Evolutionary conservation across 2,329 filamentous ascomycete species (phyloP), one percentile per base, ranked within the genome.

Genomic region (Pyrenochaeta sp.): DNA sequence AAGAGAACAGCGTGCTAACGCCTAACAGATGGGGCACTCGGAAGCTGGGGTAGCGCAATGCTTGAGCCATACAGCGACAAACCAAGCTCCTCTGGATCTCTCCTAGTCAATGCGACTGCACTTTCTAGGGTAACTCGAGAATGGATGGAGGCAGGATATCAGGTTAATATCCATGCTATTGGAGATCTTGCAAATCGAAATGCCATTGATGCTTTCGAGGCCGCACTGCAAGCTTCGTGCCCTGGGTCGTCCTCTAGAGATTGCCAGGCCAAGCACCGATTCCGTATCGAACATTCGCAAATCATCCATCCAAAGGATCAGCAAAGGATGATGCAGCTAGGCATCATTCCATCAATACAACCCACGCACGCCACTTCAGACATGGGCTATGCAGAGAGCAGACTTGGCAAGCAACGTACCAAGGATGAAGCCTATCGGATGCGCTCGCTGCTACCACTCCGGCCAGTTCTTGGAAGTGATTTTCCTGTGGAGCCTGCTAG

Each of bases 121-220:
- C 73, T 89, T 38, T 77, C 76, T 1, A 63, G 72, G 5, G 71
- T 87, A 7, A 75, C 84, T 3, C 71, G 69, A 8, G 67, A 79
- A 19, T 89, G 86, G 86, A 79, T 84, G 11, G 68, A 69, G 2
- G 76, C 75, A 23, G 83, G 82, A 9, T 88, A 79, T 57, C 86
- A 89, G 61, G 84, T 89, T 42, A 87, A 86, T 60, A 86, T 89
- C 47, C 86, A 89, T 65, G 86, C 85, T 34, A 89, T 89, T 44
- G 86, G 86, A 7, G 86, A 89, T 65, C 74, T 82, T 4, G 86
- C 86, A 11, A 88, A 87, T 61, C 79, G 85, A 18, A 74, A 82
- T 21, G 83, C 84, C 42, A 71, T 89, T 30, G 80, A 87, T 53
- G 84, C 85, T 7, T 79, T 88, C 37, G 77, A 82, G 32, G 73